A percentile compares a stretch with the other conserved stretches of the same genome.
Conservation (phyloP, 2,329 filamentous ascomycete genomes). For the Ceratocystis variospora region DNA sequence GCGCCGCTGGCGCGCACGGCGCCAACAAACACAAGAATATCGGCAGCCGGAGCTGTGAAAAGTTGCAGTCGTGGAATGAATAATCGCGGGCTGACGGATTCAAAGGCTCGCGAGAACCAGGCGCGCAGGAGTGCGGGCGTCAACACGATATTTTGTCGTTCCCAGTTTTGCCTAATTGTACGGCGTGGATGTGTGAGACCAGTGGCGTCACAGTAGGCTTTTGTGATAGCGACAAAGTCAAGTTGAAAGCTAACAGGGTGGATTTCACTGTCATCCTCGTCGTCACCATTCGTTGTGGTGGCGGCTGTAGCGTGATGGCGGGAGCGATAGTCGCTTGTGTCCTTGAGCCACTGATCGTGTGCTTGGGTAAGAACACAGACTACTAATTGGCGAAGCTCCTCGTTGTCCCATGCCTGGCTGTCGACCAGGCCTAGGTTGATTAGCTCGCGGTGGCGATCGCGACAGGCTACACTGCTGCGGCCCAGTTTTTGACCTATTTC, state of each 20-base stretch:
- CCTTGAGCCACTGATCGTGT: constrained; percentile 11
- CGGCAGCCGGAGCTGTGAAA: neutral
- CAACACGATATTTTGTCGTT: constrained; percentile 3
- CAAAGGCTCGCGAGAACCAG: constrained; percentile 14
- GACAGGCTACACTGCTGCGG: constrained; percentile 13
- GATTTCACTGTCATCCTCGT: neutral
- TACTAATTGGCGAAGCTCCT: constrained; percentile 8
- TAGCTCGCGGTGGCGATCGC: constrained; percentile 13
- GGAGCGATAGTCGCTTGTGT: neutral
- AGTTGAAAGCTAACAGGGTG: neutral
- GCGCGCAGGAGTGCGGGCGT: constrained; percentile 14
- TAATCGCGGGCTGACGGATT: constrained; percentile 9
- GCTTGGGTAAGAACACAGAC: constrained; percentile 14
- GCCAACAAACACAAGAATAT: constrained; percentile 13
- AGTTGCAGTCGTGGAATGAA: constrained; percentile 13
- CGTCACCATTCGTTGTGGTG: neutral
- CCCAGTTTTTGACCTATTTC: constrained; percentile 6
- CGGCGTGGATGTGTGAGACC: neutral
- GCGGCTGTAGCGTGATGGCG: neutral
- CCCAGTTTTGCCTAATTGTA: constrained; percentile 1
- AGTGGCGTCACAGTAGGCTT: neutral
- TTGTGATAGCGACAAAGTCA: constrained; percentile 3
- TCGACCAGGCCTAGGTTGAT: constrained; percentile 6
- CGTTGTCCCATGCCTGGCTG: constrained; percentile 2
- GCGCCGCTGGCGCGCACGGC: constrained; percentile 13